phyloP scores from a whole-genome alignment of 2,329 filamentous ascomycete genomes.

The Botrytis elliptica region DNA sequence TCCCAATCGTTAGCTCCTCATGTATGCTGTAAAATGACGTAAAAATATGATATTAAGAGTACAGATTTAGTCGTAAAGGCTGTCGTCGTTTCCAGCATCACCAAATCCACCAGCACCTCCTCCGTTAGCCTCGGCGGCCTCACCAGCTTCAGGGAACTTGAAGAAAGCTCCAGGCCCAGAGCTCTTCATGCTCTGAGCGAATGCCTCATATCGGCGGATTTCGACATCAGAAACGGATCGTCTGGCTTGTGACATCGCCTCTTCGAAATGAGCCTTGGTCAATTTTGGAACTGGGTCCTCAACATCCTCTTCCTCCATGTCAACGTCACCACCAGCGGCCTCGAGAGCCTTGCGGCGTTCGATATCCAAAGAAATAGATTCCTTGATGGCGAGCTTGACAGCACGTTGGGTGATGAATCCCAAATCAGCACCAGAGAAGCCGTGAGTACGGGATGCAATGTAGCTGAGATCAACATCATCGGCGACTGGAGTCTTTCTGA shows the following conservation, averaged over 20 bases:
- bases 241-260: slow-evolving; percentile 94
- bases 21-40: slow-evolving; percentile 23
- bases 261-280: slow-evolving; percentile 95
- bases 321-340: slow-evolving; percentile 74
- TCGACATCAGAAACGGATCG: slow-evolving; percentile 95
- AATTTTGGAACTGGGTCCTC: slow-evolving; percentile 96
- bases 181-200: slow-evolving; percentile 99
- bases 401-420: slow-evolving; percentile 98
- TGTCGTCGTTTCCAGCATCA: slow-evolving; percentile 89
- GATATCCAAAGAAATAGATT: slow-evolving; percentile 86
- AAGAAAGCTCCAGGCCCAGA: slow-evolving; percentile 94
- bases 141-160: slow-evolving; percentile 78
- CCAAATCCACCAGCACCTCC: slow-evolving; percentile 66
- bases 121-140: slow-evolving; percentile 52
- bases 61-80: slow-evolving; percentile 82
- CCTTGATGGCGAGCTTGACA: slow-evolving; percentile 99
- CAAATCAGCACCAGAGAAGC: slow-evolving; percentile 99
- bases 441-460: slow-evolving; percentile 96
- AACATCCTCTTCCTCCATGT: slow-evolving; percentile 76
- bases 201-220: slow-evolving; percentile 97
- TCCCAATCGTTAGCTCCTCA: slow-evolving; percentile 24
- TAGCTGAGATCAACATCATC: slow-evolving; percentile 82
- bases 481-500: slow-evolving; percentile 95
- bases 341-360: slow-evolving; percentile 87
- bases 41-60: slow-evolving; percentile 34